phyloP scores from a whole-genome alignment of 2,329 filamentous ascomycete species.

The Dissoconium aciculare region DNA sequence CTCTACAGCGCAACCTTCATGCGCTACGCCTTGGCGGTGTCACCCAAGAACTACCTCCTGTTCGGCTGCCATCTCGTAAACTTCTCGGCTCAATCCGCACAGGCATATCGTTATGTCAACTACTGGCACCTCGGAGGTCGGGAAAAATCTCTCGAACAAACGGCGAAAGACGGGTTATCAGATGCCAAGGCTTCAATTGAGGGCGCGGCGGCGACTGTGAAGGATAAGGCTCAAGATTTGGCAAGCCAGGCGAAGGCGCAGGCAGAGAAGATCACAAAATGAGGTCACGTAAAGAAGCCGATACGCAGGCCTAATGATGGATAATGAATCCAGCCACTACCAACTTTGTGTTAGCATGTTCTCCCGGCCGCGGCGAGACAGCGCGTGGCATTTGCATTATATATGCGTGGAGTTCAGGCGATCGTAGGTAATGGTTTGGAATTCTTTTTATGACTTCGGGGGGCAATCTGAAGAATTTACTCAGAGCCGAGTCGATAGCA shows the following conservation, averaged over 20 bases:
- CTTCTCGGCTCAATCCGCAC: constrained; percentile 44
- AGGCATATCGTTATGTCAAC: constrained; percentile 47
- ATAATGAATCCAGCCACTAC: too few relatives aligned
- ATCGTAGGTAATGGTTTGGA: too few relatives aligned
- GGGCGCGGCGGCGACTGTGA: constrained; percentile 14
- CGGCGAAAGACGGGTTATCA: constrained; percentile 26
- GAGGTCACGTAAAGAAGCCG: too few relatives aligned
- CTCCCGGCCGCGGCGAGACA: too few relatives aligned
- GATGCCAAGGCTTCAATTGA: constrained; percentile 12
- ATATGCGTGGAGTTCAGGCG: too few relatives aligned
- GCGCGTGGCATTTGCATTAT: too few relatives aligned
- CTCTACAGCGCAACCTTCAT: constrained; percentile 51
- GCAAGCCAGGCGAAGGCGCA: constrained; percentile 18
- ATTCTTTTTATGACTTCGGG: too few relatives aligned
- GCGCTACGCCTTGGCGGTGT: constrained; percentile 50
- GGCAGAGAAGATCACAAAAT: constrained; percentile 6
- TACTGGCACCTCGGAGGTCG: constrained; percentile 41
- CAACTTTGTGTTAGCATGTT: too few relatives aligned
- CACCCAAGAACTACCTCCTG: constrained; percentile 50
- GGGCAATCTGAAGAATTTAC: too few relatives aligned
- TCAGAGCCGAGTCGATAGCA: too few relatives aligned
- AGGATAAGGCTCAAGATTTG: constrained; percentile 18
- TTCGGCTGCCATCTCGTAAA: constrained; percentile 54
- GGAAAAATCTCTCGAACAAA: constrained; percentile 25
- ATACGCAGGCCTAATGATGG: too few relatives aligned